These are phyloP conservation scores for Puccinia novopanici DNA, from an alignment of 1,284 basidiomycete species.

Conservation along the genomic window DNA sequence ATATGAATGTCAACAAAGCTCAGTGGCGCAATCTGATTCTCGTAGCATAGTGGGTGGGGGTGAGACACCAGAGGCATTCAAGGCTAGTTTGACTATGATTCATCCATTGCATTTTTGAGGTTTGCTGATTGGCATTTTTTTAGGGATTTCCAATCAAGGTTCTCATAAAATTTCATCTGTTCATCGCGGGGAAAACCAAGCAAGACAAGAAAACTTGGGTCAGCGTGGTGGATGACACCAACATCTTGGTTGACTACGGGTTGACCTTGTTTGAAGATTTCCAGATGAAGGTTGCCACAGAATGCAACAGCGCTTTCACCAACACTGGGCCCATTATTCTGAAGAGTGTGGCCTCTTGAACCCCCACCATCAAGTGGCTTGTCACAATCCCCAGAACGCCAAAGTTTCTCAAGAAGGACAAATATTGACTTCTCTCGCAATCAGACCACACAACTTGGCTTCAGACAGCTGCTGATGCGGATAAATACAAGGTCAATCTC, in stretches of 20 bases:
- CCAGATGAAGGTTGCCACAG: neutral
- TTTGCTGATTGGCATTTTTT: no score
- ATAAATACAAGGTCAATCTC: neutral
- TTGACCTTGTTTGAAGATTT: neutral
- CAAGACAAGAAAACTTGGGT: neutral
- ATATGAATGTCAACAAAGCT: no score
- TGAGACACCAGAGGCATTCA: no score
- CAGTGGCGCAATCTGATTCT: no score
- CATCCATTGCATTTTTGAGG: no score
- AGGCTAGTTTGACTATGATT: no score
- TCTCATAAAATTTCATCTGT: no score
- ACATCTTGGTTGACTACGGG: neutral
- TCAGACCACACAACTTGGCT: neutral
- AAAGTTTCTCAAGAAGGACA: neutral
- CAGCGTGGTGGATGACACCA: neutral
- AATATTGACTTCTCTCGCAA: no score
- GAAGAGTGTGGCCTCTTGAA: neutral
- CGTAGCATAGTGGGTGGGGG: no score
- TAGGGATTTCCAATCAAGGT: no score
- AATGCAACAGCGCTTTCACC: neutral
- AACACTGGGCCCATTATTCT: neutral
- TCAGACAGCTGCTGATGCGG: neutral
- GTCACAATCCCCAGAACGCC: neutral
- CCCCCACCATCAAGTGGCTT: neutral
- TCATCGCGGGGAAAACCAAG: neutral